Evolutionary conservation across 1,284 basidiomycete species (phyloP).

Genomic region (Trichosporon coremiiforme): DNA sequence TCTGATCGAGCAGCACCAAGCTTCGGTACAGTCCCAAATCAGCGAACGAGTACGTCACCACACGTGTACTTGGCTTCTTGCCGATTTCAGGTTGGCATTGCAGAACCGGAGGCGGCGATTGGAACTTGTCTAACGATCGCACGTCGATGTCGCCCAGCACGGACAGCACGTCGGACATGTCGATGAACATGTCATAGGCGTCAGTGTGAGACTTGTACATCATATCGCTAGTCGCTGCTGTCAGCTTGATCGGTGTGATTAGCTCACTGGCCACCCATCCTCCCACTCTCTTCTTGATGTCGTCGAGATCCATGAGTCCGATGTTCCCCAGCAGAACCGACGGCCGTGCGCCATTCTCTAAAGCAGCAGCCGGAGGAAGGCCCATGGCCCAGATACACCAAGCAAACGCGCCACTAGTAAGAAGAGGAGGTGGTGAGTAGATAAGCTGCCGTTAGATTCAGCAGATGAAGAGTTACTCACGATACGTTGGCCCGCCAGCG

Average conservation of each 20-base stretch:
- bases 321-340: slow-evolving; percentile 46
- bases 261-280: slow-evolving; percentile 52
- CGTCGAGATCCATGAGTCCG: slow-evolving; percentile 49
- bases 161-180: slow-evolving; percentile 41
- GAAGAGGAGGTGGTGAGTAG: slow-evolving; percentile 48
- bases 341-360: slow-evolving; percentile 26
- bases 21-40: slow-evolving; percentile 50
- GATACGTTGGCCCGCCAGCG: slow-evolving; percentile 45
- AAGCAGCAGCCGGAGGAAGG: slow-evolving; percentile 36
- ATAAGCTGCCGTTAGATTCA: slow-evolving; percentile 37
- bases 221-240: slow-evolving; percentile 48
- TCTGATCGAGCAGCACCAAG: slow-evolving; percentile 41
- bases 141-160: slow-evolving; percentile 24
- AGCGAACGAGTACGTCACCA: slow-evolving; percentile 43
- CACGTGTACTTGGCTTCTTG: slow-evolving; percentile 20
- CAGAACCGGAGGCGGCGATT: slow-evolving; percentile 20
- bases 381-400: slow-evolving; percentile 51
- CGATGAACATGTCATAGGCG: slow-evolving; percentile 50
- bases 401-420: slow-evolving; percentile 46
- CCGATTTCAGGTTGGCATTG: slow-evolving; percentile 11
- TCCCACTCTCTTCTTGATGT: slow-evolving; percentile 38
- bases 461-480: slow-evolving; percentile 32
- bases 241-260: too few species aligned
- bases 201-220: slow-evolving; percentile 47
- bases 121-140: slow-evolving; percentile 20